Percentiles rank a stretch among this genome's conserved stretches.
These are phyloP conservation scores for Bipolaris cookei DNA, from an alignment of 2,329 filamentous ascomycete genomes.

Conservation along the genomic window DNA sequence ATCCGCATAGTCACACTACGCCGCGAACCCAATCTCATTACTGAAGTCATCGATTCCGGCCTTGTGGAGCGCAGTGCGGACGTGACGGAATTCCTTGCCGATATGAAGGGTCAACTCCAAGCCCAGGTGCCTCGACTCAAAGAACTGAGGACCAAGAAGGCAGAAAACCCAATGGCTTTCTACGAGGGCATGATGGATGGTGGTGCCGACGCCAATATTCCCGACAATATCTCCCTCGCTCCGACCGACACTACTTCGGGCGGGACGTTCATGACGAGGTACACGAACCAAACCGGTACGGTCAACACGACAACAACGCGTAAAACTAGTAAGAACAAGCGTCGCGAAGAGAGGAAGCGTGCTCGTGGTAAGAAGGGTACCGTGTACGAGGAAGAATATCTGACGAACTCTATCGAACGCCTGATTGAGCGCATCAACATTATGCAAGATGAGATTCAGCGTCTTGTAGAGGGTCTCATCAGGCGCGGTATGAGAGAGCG, in stretches of 20 bases:
- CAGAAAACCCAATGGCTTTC: conserved; percentile 84
- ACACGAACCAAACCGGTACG: conserved; percentile 79
- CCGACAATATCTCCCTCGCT: conserved; percentile 91
- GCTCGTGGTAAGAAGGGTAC: conserved; percentile 94
- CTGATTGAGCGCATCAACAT: conserved; percentile 82
- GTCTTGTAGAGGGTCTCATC: conserved; percentile 77
- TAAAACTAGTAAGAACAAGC: conserved; percentile 84
- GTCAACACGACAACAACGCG: conserved; percentile 75
- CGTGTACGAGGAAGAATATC: conserved; percentile 97
- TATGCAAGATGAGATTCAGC: conserved; percentile 72
- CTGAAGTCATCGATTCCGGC: conserved; percentile 73
- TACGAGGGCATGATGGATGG: conserved; percentile 69
- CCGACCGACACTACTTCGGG: conserved; percentile 83
- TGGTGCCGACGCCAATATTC: conserved; percentile 66
- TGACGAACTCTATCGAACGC: conserved; percentile 83
- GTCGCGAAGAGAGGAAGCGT: conserved; percentile 91
- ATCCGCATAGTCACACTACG: conserved; percentile 74
- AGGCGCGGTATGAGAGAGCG: conserved; percentile 86
- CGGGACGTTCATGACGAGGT: conserved; percentile 86
- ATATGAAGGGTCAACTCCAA: conserved; percentile 83
- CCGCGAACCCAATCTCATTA: conserved; percentile 67
- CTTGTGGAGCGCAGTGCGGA: conserved; percentile 80
- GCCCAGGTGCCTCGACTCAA: conserved; percentile 85
- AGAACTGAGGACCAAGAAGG: conserved; percentile 81
- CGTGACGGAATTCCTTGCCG: conserved; percentile 89